Evolutionary conservation across 139 green algal species (phyloP).

Genomic region (Yamagishiella unicocca): DNA sequence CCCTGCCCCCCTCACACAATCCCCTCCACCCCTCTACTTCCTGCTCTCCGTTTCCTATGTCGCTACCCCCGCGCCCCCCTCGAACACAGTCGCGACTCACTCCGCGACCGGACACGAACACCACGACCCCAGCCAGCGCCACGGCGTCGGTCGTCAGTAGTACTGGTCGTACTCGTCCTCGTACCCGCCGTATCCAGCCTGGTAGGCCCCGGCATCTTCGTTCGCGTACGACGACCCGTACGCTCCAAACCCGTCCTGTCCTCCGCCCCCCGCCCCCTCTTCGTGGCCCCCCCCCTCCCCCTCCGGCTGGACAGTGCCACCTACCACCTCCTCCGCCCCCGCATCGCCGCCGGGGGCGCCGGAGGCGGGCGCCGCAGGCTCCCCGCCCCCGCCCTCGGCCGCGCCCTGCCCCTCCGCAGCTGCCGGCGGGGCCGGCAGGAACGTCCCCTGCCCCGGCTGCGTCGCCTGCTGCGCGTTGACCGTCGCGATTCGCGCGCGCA

Average conservation of each 20-base stretch:
- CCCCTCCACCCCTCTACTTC: too few species aligned
- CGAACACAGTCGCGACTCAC: too few species aligned
- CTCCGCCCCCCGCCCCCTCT: neutral
- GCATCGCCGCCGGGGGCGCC: neutral
- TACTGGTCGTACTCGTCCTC: slow-evolving; percentile 37
- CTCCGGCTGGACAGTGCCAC: neutral
- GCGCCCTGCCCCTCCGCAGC: neutral
- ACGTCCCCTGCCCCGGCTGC: neutral
- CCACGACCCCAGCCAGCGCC: too few species aligned
- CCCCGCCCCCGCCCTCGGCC: neutral
- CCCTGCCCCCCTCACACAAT: too few species aligned
- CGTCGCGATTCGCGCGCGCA: slow-evolving; percentile 16
- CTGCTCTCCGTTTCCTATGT: too few species aligned
- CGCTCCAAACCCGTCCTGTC: neutral
- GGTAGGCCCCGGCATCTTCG: neutral
- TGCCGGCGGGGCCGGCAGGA: neutral
- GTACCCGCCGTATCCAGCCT: slow-evolving; percentile 10
- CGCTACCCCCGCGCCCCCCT: too few species aligned
- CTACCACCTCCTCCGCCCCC: neutral
- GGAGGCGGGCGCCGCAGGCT: neutral
- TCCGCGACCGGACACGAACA: too few species aligned
- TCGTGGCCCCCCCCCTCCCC: neutral
- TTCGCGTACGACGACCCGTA: slow-evolving; percentile 4
- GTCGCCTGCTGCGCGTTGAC: neutral
- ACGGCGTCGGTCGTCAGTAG: too few species aligned